Conservation (phyloP, 805 yeast genomes). For the Ogataea thermomethanolica region DNA sequence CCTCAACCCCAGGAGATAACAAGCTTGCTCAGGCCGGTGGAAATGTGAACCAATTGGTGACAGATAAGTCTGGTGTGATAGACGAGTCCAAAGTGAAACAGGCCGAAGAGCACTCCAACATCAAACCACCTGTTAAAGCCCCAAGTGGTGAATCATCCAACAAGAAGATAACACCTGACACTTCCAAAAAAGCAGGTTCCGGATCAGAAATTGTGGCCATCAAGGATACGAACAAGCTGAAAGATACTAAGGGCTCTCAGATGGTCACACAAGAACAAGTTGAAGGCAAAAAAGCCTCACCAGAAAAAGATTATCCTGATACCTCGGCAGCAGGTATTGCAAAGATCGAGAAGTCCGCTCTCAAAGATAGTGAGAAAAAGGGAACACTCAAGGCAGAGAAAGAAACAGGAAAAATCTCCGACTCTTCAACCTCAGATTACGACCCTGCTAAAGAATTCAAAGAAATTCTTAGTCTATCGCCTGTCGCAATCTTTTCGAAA, state of each 20-base stretch:
- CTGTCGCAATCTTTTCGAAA: constrained; percentile 62
- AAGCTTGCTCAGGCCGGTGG: constrained; percentile 19
- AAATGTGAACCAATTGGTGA: constrained; percentile 30
- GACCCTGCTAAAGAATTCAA: constrained; percentile 53
- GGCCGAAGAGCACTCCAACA: constrained; percentile 32
- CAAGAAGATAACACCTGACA: constrained; percentile 6
- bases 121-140: constrained; percentile 23
- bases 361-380: neutral
- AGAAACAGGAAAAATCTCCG: neutral
- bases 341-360: no score
- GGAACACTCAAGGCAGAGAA: neutral
- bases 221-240: constrained; percentile 6
- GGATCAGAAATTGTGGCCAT: constrained; percentile 12
- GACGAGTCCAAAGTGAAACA: constrained; percentile 41
- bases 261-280: neutral
- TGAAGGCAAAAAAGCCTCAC: no score
- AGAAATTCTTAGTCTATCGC: constrained; percentile 56
- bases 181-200: constrained; percentile 4
- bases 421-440: constrained; percentile 25
- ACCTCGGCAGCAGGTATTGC: no score
- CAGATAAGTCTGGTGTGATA: constrained; percentile 34
- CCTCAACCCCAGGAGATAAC: constrained; percentile 10
- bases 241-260: constrained; percentile 1
- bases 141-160: constrained; percentile 16
- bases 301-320: no score